Evolutionary conservation across 257 asterid species (phyloP).

Genomic region (Lycium ferocissimum): DNA sequence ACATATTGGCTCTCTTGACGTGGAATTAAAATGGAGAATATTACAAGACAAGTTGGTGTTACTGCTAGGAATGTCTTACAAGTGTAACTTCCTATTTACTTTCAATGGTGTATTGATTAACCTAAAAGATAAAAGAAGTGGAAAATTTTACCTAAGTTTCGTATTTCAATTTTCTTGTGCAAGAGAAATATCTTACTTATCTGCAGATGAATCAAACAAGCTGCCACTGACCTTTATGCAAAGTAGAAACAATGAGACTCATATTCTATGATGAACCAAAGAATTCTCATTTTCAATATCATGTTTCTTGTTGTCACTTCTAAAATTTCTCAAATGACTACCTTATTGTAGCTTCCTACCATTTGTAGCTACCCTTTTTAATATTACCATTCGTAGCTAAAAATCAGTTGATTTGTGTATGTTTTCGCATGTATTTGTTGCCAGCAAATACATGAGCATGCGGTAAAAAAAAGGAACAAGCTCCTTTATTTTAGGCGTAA

Average conservation of each 20-base stretch:
- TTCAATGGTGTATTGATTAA: not conserved
- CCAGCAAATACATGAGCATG: too few relatives aligned
- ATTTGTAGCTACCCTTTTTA: too few relatives aligned
- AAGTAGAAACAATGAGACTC: not conserved
- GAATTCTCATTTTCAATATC: too few relatives aligned
- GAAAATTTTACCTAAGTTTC: not conserved
- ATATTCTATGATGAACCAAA: not conserved
- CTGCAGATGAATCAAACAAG: not conserved
- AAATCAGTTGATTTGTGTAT: too few relatives aligned
- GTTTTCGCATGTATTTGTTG: too few relatives aligned
- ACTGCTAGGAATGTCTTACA: not conserved
- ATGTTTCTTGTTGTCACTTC: too few relatives aligned
- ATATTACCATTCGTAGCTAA: too few relatives aligned
- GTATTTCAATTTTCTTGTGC: not conserved
- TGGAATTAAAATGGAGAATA: constrained; percentile 5
- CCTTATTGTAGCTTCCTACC: too few relatives aligned
- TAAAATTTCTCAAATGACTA: too few relatives aligned
- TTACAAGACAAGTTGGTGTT: not conserved
- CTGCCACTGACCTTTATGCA: not conserved
- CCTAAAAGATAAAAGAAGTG: not conserved
- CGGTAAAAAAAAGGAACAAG: too few relatives aligned
- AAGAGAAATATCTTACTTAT: not conserved
- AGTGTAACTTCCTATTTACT: constrained; percentile 7
- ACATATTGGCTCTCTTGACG: not conserved
- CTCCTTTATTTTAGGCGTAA: too few relatives aligned